phyloP scores from a whole-genome alignment of 2,329 filamentous ascomycete genomes.

The Xylaria arbuscula region DNA sequence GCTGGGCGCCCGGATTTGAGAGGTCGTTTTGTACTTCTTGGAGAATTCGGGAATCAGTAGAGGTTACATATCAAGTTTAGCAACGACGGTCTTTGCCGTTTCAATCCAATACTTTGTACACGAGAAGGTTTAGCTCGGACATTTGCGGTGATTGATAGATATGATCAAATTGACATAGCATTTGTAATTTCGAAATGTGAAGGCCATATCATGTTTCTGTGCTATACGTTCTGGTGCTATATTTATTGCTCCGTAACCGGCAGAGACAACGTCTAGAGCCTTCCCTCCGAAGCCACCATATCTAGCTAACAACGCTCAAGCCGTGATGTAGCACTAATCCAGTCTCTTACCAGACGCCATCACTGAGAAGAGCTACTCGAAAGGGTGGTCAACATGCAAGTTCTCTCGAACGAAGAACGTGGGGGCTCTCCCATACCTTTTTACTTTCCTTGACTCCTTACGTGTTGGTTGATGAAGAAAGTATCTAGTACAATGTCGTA shows the following conservation, averaged over 20 bases:
- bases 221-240: conserved; percentile 1
- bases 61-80: conserved; percentile 59
- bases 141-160: conserved; percentile 1
- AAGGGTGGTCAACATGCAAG: conserved; percentile 10
- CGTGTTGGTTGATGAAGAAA: conserved; percentile 20
- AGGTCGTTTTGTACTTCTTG: conserved; percentile 64
- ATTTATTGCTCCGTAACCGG: neutral
- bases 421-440: conserved; percentile 20
- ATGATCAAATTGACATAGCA: conserved; percentile 7
- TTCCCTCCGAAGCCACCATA: neutral
- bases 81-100: neutral
- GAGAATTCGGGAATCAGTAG: conserved; percentile 69
- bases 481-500: conserved; percentile 32
- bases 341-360: neutral
- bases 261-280: neutral
- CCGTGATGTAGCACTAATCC: neutral
- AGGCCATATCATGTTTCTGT: conserved; percentile 6
- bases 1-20: conserved; percentile 67
- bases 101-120: neutral
- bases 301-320: neutral
- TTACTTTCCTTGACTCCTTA: neutral
- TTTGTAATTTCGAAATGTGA: conserved; percentile 26
- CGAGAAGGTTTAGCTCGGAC: neutral
- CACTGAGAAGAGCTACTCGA: neutral
- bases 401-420: conserved; percentile 16